Evolutionary conservation across 176 grass and related monocot genomes (phyloP).

Genomic region (Carex parvula): DNA sequence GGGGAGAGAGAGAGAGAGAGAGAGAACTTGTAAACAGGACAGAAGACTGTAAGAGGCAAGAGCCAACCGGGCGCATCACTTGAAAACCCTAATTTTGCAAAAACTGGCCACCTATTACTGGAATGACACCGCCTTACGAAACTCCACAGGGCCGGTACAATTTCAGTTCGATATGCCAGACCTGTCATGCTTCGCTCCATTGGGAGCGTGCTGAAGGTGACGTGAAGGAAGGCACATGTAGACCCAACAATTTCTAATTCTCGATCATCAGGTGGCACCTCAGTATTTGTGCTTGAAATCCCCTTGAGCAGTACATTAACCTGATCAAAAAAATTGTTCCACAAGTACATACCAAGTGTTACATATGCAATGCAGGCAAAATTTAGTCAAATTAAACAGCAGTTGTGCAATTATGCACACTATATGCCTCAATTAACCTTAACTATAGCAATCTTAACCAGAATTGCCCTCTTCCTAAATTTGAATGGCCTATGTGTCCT

Average conservation of each 20-base stretch:
- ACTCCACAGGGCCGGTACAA: conserved; percentile 87
- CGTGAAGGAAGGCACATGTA: conserved; percentile 95
- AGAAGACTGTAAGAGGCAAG: conserved; percentile 89
- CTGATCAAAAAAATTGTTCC: conserved; percentile 31
- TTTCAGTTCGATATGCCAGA: conserved; percentile 88
- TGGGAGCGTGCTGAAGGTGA: conserved; percentile 70
- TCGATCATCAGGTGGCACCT: conserved; percentile 44
- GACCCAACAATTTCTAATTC: conserved; percentile 85
- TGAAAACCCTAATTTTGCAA: conserved; percentile 50
- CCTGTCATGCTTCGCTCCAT: conserved; percentile 64
- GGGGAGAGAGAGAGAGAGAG: not conserved
- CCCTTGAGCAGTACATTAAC: conserved; percentile 81
- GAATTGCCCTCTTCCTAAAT: not conserved
- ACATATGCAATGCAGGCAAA: conserved; percentile 24
- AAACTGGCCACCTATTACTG: conserved; percentile 76
- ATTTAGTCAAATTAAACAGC: not conserved
- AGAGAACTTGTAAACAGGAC: conserved; percentile 90
- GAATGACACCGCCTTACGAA: conserved; percentile 83
- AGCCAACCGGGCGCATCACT: conserved; percentile 70
- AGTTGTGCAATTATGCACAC: not conserved
- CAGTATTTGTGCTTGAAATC: conserved; percentile 40
- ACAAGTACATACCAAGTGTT: not conserved
- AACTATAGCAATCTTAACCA: not conserved
- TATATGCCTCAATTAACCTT: conserved; percentile 6
- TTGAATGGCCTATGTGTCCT: not conserved